A percentile compares a stretch with the other conserved stretches of the same genome.
Evolutionary conservation across 495 filamentous ascomycete species (phyloP).

Genomic region (Aspergillus avenaceus): DNA sequence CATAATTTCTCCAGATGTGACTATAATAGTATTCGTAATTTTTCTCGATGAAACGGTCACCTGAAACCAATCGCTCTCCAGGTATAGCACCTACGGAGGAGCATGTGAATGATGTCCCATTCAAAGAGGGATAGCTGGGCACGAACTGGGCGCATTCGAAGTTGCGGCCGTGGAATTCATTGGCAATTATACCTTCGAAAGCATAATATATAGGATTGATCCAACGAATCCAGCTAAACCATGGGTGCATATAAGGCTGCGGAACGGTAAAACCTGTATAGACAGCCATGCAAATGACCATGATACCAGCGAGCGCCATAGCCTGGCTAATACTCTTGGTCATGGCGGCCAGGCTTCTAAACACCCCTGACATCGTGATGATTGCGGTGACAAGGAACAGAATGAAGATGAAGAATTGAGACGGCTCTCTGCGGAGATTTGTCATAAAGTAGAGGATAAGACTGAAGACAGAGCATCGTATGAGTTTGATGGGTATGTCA

Average conservation of each 20-base stretch:
- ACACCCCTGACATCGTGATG: constrained; percentile 72
- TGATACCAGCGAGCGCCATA: constrained; percentile 74
- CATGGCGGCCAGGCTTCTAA: constrained; percentile 76
- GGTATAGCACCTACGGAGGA: constrained; percentile 56
- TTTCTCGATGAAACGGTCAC: constrained; percentile 64
- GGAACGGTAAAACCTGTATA: constrained; percentile 92
- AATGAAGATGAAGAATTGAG: constrained; percentile 78
- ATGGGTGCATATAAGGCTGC: constrained; percentile 63
- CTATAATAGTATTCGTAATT: constrained; percentile 55
- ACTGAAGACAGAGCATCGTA: constrained; percentile 58
- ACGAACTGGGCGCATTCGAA: constrained; percentile 62
- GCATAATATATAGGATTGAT: constrained; percentile 72
- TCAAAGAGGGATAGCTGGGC: no score
- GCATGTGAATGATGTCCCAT: no score
- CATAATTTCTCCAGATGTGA: constrained; percentile 78
- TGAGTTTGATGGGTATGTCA: constrained; percentile 67
- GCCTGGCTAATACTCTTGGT: no score
- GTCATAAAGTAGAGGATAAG: constrained; percentile 83
- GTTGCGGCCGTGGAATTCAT: constrained; percentile 69
- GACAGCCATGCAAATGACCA: constrained; percentile 75
- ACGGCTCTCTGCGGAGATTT: constrained; percentile 70
- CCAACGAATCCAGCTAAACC: constrained; percentile 87
- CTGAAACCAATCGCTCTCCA: constrained; percentile 53
- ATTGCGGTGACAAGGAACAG: constrained; percentile 65
- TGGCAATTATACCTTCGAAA: constrained; percentile 86